phyloP scores from a whole-genome alignment of 352 stramenopile genomes.

The Plasmopara muralis region DNA sequence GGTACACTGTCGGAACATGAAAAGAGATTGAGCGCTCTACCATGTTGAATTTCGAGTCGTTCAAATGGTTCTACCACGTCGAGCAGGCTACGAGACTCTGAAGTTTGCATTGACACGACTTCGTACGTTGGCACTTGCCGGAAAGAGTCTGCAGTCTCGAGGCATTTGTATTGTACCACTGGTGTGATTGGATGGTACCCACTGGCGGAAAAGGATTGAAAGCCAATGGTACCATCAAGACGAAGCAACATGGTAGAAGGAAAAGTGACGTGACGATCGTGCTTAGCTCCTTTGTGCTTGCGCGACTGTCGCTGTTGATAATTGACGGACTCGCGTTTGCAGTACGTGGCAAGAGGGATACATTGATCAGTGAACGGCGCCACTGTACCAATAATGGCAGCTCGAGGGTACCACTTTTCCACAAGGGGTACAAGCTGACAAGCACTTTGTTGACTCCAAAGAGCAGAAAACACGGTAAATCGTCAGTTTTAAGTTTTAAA shows the following conservation, averaged over 20 bases:
- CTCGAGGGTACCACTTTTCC: slow-evolving; percentile 29
- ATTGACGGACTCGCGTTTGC: not conserved
- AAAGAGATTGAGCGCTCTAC: slow-evolving; percentile 27
- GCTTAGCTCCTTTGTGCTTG: slow-evolving; percentile 9
- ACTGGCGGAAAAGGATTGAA: slow-evolving; percentile 34
- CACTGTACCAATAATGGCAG: slow-evolving; percentile 37
- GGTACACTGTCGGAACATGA: slow-evolving; percentile 20
- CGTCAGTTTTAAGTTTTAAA: slow-evolving; percentile 3
- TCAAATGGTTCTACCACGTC: slow-evolving; percentile 22
- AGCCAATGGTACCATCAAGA: slow-evolving; percentile 29
- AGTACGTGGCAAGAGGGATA: slow-evolving; percentile 30
- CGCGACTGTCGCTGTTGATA: slow-evolving; percentile 5
- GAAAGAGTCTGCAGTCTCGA: slow-evolving; percentile 2
- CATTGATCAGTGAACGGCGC: slow-evolving; percentile 33
- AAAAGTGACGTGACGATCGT: slow-evolving; percentile 19
- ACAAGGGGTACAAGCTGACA: slow-evolving; percentile 32
- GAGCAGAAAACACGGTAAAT: slow-evolving; percentile 39
- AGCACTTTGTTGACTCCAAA: slow-evolving; percentile 51
- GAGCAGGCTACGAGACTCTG: slow-evolving; percentile 8
- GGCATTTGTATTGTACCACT: slow-evolving; percentile 30
- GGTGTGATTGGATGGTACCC: slow-evolving; percentile 40
- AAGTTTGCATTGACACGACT: slow-evolving; percentile 12
- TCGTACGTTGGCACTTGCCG: slow-evolving; percentile 19
- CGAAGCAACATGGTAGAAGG: slow-evolving; percentile 41
- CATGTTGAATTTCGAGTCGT: slow-evolving; percentile 20